Evolutionary conservation across 164 flowering plant species (phyloP).

Genomic region (Sedum album): DNA sequence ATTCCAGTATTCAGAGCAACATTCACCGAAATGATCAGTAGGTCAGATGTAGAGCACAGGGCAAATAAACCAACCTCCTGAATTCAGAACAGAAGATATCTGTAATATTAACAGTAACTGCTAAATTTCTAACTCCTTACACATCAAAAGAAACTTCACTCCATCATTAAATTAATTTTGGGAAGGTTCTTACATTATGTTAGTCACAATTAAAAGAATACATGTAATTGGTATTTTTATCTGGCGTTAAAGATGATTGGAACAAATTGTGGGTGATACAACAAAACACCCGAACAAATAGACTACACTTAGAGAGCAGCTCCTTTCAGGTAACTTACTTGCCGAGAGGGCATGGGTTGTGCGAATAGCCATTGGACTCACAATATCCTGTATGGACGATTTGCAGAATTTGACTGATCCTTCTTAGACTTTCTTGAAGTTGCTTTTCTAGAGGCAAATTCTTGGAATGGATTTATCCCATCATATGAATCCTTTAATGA

Average conservation of each 20-base stretch:
- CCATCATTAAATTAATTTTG: not conserved
- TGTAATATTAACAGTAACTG: not conserved
- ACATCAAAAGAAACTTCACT: not conserved
- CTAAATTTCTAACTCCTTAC: not conserved
- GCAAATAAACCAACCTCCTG: too few relatives aligned
- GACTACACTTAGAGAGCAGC: not conserved
- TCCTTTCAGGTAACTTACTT: not conserved
- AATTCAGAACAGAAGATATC: not conserved
- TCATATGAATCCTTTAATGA: too few relatives aligned
- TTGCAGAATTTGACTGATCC: not conserved
- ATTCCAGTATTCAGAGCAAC: not conserved
- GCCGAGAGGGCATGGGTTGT: not conserved
- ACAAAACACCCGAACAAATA: not conserved
- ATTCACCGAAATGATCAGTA: too few relatives aligned
- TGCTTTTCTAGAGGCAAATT: not conserved
- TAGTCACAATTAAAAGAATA: not conserved
- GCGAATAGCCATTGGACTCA: not conserved
- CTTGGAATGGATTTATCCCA: too few relatives aligned
- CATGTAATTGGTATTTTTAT: not conserved
- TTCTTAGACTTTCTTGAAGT: not conserved
- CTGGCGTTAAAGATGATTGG: not conserved
- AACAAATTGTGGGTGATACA: not conserved
- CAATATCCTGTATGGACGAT: not conserved
- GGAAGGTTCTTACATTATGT: not conserved
- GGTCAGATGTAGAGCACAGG: too few relatives aligned